phyloP scores from a whole-genome alignment of 352 stramenopile genomes.

The Phytopythium chamaehyphon region DNA sequence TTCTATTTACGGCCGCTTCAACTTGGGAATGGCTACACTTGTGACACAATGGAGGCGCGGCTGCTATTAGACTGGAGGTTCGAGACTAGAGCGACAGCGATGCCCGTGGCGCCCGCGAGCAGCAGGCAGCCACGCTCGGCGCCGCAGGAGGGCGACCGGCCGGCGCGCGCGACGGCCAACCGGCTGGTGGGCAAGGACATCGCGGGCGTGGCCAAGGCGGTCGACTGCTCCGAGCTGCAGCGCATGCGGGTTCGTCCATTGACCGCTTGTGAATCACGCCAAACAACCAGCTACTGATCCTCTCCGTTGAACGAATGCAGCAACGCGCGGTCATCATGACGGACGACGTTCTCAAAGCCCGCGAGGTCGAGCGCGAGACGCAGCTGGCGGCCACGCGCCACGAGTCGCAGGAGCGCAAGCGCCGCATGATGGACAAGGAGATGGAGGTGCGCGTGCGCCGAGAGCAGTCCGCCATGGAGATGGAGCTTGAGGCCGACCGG shows the following conservation, averaged over 20 bases:
- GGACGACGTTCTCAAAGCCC: conserved; percentile 30
- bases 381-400: conserved; percentile 40
- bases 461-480: conserved; percentile 67
- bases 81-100: background rate
- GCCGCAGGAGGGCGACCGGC: conserved; percentile 5
- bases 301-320: conserved; percentile 6
- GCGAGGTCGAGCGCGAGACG: conserved; percentile 39
- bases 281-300: background rate
- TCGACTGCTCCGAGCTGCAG: conserved; percentile 32
- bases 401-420: conserved; percentile 65
- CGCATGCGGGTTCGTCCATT: conserved; percentile 38
- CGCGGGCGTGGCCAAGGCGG: conserved; percentile 33
- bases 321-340: conserved; percentile 57
- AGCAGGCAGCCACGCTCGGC: conserved; percentile 2
- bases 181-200: conserved; percentile 59
- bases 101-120: background rate
- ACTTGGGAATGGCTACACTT: conserved; percentile 12
- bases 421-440: conserved; percentile 76
- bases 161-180: conserved; percentile 28
- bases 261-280: background rate
- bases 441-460: conserved; percentile 53
- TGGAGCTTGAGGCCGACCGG: conserved; percentile 63
- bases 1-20: too few species aligned
- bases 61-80: background rate
- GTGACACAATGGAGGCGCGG: background rate